A percentile compares a stretch with the other conserved stretches of the same genome.
These are phyloP conservation scores for Solanum bulbocastanum DNA, from an alignment of 257 asterid genomes.

Conservation along the genomic window DNA sequence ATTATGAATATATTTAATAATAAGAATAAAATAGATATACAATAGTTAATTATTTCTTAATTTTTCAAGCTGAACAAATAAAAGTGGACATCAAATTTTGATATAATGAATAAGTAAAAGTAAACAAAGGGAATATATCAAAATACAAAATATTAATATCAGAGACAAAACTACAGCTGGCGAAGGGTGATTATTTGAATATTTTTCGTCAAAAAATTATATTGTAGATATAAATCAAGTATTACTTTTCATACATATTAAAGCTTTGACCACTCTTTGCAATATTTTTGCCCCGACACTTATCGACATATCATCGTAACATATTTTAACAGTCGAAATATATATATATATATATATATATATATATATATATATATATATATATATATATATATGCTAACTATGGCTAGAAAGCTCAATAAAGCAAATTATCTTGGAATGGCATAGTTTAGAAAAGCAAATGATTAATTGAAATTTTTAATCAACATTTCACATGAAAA, in stretches of 20 bases:
- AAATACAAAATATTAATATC: background rate
- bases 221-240: background rate
- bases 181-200: background rate
- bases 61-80: background rate
- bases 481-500: background rate
- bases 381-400: background rate
- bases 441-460: background rate
- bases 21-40: background rate
- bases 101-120: no score
- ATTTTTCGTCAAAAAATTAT: background rate
- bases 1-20: background rate
- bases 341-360: background rate
- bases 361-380: background rate
- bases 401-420: background rate
- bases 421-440: background rate
- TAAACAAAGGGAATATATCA: background rate
- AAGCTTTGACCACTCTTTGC: background rate
- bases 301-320: background rate
- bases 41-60: background rate
- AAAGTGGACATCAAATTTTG: no score
- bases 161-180: background rate
- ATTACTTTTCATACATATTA: background rate
- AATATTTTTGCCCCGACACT: background rate
- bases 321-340: background rate
- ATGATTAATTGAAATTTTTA: background rate